These are phyloP conservation scores for Aureobasidium namibiae DNA, from an alignment of 2,329 filamentous ascomycete genomes.

Conservation along the genomic window DNA sequence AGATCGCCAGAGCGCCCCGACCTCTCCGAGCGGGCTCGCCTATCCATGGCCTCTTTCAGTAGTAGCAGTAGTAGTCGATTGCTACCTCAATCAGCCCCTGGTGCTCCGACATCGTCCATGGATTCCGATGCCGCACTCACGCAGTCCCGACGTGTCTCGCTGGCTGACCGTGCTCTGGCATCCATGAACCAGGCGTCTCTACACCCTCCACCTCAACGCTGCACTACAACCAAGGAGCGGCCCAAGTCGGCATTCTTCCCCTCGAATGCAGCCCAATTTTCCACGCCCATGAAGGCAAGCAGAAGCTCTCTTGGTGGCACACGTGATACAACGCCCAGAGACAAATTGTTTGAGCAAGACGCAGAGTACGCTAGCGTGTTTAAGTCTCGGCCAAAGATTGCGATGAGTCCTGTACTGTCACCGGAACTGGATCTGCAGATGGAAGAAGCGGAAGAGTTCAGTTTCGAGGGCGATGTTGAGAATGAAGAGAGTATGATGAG, in stretches of 20 bases:
- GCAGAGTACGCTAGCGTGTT: constrained; percentile 76
- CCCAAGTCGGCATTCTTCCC: constrained; percentile 35
- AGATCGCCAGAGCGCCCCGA: constrained; percentile 27
- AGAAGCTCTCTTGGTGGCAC: neutral
- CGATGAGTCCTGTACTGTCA: constrained; percentile 54
- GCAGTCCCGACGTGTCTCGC: constrained; percentile 31
- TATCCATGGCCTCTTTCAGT: constrained; percentile 33
- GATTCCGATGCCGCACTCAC: neutral
- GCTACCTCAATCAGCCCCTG: constrained; percentile 22
- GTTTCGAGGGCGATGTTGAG: neutral
- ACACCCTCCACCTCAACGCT: constrained; percentile 12
- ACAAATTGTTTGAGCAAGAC: constrained; percentile 63
- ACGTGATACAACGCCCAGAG: constrained; percentile 45
- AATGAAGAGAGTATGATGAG: neutral
- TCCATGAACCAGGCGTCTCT: constrained; percentile 62
- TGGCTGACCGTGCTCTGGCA: constrained; percentile 71
- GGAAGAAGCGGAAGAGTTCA: neutral
- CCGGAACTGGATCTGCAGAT: neutral
- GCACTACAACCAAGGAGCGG: constrained; percentile 12
- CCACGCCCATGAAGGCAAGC: constrained; percentile 38
- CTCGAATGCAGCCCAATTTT: constrained; percentile 39
- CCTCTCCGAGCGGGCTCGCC: constrained; percentile 39
- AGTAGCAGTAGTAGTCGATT: constrained; percentile 16
- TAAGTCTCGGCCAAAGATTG: constrained; percentile 72
- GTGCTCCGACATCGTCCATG: constrained; percentile 16